Evolutionary conservation across 805 yeast genomes (phyloP).

Genomic region (Metschnikowia similis): DNA sequence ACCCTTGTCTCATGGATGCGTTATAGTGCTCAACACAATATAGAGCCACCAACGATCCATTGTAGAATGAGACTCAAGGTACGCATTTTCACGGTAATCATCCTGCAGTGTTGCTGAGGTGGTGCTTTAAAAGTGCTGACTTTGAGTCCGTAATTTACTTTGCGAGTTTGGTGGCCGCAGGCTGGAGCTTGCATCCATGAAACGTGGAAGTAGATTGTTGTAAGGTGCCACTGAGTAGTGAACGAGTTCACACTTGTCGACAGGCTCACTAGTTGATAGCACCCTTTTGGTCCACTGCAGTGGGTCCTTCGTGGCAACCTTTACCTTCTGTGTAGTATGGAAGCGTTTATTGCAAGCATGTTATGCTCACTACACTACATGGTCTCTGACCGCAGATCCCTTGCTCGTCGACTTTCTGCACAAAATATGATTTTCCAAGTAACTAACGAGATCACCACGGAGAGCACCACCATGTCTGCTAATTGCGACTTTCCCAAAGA

Average conservation of each 20-base stretch:
- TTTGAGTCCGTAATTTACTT: not conserved
- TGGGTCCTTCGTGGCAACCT: too few relatives aligned
- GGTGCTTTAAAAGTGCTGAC: not conserved
- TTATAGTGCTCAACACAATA: constrained; percentile 39
- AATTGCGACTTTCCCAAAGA: too few relatives aligned
- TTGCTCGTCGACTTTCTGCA: too few relatives aligned
- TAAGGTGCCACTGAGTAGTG: not conserved
- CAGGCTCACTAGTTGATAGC: too few relatives aligned
- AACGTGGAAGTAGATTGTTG: not conserved
- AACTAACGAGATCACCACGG: too few relatives aligned
- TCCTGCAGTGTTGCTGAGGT: constrained; percentile 1
- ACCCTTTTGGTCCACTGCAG: too few relatives aligned
- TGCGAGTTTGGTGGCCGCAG: not conserved
- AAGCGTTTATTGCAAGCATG: too few relatives aligned
- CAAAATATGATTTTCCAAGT: too few relatives aligned
- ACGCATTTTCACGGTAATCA: not conserved
- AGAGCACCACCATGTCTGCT: too few relatives aligned
- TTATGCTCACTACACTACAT: too few relatives aligned
- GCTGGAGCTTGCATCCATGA: constrained; percentile 2
- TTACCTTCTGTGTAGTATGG: too few relatives aligned
- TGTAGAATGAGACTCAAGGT: constrained; percentile 17
- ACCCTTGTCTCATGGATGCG: constrained; percentile 30
- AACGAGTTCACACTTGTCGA: not conserved
- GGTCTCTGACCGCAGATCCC: too few relatives aligned
- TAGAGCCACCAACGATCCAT: constrained; percentile 47